Base-by-base conservation (phyloP, 208 protist genomes). In the Phytomonas sp. region DNA sequence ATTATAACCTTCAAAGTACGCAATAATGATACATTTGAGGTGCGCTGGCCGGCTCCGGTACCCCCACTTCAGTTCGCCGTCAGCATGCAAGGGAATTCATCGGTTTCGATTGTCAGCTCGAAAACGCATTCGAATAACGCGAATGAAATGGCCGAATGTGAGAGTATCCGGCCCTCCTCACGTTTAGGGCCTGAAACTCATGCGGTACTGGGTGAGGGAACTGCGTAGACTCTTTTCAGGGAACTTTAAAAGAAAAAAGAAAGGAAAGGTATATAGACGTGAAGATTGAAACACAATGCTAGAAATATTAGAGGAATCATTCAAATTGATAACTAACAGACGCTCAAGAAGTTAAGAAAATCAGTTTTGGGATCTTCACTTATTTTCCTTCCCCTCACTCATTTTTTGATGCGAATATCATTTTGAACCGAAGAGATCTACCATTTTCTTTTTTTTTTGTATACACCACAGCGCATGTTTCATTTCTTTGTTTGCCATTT, bases 51-150 rank as follows among this genome's bases (percentile, higher is more conserved):
- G 0, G 74, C 77, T 0, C 90, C 90, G 12, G 77, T 88, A 29
- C 83, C 86, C 11, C 84, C 87, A 29, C 71, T 95, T 36, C 87
- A 89, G 68, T 93, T 93, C 65, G 90, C 90, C 0, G 86, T 88
- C 45, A 93, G 90, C 73, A 78, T 95, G 72, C 82, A 88, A 60
- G 90, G 87, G 12, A 68, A 74, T n/a, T 93, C 90, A 2, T 67
- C 79, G 7, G 84, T 93, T 31, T 81, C 74, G 16, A 86, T 95
- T 33, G 70, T 83, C 32, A 49, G 14, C 40, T 49, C 40, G 37
- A 70, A 67, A n/a, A 61, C 75, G 0, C 66, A 30, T 29, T 79
- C 75, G 4, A 69, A 75, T 30, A 75, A 63, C 29, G 34, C 75
- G 8, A 71, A 79, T 10, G 67, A 62, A 7, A 2, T 49, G 14